Base-by-base conservation (phyloP, 1,284 basidiomycete genomes). In the Flammula alnicola region DNA sequence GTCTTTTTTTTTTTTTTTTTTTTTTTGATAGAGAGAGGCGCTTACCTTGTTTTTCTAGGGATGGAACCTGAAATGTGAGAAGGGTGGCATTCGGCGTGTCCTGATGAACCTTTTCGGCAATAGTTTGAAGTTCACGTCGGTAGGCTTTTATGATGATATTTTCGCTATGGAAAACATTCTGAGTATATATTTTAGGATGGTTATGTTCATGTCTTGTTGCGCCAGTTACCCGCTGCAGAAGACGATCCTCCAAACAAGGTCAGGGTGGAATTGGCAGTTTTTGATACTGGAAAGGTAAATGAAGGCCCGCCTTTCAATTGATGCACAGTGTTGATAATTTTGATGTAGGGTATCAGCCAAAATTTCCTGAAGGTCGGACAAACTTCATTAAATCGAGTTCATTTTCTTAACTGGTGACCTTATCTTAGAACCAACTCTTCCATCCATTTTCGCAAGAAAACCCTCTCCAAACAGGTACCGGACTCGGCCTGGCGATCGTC, bases 371-470 rank as follows among this genome's bases (percentile, higher is more conserved):
- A 92, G 80, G 88, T 86, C 51, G 40, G 62, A n/a, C 49, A 23
- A 7, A 30, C 26, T 7, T 6, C 4, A 20, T 12, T 10, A 10
- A 8, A 23, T 8, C 14, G 6, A n/a, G 43, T 17, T 40, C n/a
- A 17, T 25, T 37, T 4, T 22, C 37, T 52, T 25, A 49, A n/a
- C 14, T 30, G 2, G n/a, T n/a, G n/a, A n/a, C n/a, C n/a, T n/a
- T n/a, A 8, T 35, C 14, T 36, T 26, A 94, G 84, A 94, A 97
- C 59, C 93, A 97, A 70, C 77, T 98, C 2, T 98, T 98, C 74
- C 95, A 97, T 62, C 95, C 95, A 0, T 98, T 98, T 71, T 94
- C 95, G 0, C 95, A 98, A 73, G 90, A 92, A 67, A 93, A 94
- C 60, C 90, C 92, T 1, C 67, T 93, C 7, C 93, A 96, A 62